A percentile compares a stretch with the other conserved stretches of the same genome.
phyloP scores from a whole-genome alignment of 176 grass and related monocot species.

The Urochloa ruziziensis region DNA sequence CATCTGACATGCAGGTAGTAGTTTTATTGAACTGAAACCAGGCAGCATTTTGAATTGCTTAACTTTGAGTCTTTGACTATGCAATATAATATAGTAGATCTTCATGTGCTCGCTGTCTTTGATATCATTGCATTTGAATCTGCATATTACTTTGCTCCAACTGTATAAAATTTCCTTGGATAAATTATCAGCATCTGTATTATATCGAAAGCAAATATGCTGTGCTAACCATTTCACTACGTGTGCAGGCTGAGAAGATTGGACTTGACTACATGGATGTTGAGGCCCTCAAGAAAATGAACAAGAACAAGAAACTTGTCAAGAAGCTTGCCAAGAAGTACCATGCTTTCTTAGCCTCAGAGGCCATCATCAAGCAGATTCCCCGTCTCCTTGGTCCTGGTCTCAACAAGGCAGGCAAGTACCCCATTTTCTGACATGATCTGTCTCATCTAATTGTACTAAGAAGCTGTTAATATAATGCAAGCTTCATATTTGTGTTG shows the following conservation, averaged over 20 bases:
- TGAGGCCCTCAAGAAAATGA: constrained; percentile 92
- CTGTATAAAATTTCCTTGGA: neutral
- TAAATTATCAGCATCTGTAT: neutral
- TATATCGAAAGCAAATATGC: neutral
- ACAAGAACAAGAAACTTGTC: no score
- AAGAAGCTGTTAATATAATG: neutral
- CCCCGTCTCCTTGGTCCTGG: no score
- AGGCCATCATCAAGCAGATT: no score
- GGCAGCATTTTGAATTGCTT: neutral
- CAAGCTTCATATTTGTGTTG: neutral
- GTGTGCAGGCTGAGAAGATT: constrained; percentile 80
- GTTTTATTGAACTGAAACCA: neutral
- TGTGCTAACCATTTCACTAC: neutral
- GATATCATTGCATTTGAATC: neutral
- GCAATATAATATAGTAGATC: no score
- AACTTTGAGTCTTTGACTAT: neutral
- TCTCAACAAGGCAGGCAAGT: no score
- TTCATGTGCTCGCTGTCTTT: neutral
- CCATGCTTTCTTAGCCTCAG: no score
- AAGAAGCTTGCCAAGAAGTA: no score
- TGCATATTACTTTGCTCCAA: neutral
- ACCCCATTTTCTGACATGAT: constrained; percentile 14
- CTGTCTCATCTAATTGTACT: neutral
- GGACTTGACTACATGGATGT: constrained; percentile 96
- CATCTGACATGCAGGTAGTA: no score